Evolutionary conservation across 2,329 filamentous ascomycete genomes (phyloP), one percentile per base, ranked within the genome.

Genomic region (Epichloe gansuensis): DNA sequence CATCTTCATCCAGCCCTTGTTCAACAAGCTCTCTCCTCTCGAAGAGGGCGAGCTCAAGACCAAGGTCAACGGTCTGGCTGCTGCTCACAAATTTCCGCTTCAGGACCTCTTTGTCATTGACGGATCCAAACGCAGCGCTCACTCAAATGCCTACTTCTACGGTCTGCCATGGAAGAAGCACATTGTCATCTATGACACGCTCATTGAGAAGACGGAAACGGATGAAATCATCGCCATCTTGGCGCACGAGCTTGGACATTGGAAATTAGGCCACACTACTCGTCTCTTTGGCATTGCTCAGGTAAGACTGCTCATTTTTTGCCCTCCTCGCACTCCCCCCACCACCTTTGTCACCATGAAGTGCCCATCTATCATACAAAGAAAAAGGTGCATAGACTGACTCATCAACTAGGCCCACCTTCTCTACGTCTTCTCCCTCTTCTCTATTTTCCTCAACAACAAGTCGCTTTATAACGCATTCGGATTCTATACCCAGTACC

Each of bases 81-180:
- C 81, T 60, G 84, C 81, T 64, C 80, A 98, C 59, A 82, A 91
- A 56, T 98, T 98, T 71, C 93, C 93, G 2, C 83, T 98, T 34
- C 82, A 86, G 56, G 89, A 97, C 65, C 78, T 98, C 44, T 89
- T 95, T 64, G 90, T 97, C 63, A 98, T 98, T 63, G 88, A 94
- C 64, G 88, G 88, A 54, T 89, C 85, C 73, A 93, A 90, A 75
- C 78, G 89, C 63, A 88, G 84, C 65, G 85, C 87, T 35, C 88
- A 94, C 72, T 89, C 85, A 69, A 94, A 94, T 66, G 88, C 88
- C 36, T 93, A 94, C 71, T 98, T 98, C 74, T 96, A 94, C 62
- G 93, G 93, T 55, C 80, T 98, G 52, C 93, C 93, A 42, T 98
- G 91, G 90, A 96, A 96, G 80, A 97, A 97, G 80, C 94, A 97